phyloP scores from a whole-genome alignment of 768 basidiomycete genomes.

The Lyophyllum atratum region DNA sequence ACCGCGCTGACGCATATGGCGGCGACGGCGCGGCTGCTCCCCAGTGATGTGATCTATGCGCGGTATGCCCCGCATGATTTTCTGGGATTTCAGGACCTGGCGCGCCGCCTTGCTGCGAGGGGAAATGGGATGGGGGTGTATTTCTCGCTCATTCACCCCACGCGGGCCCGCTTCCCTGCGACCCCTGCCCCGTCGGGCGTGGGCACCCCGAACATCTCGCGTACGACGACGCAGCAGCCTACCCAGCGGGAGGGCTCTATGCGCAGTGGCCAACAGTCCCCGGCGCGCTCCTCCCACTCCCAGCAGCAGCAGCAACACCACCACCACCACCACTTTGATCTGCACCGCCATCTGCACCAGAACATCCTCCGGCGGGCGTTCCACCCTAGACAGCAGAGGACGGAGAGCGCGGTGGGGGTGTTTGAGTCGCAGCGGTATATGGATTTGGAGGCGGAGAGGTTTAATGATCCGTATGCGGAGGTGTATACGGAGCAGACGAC shows the following conservation, averaged over 20 bases:
- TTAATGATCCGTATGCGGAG: constrained; percentile 50
- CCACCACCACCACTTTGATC: constrained; percentile 24
- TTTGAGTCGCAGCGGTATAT: constrained; percentile 75
- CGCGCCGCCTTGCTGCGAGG: constrained; percentile 53
- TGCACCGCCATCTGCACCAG: constrained; percentile 35
- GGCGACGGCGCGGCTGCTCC: constrained; percentile 52
- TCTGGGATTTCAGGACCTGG: constrained; percentile 45
- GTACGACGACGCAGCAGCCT: background rate
- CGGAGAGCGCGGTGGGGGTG: constrained; percentile 65
- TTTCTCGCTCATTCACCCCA: constrained; percentile 64
- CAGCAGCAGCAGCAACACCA: constrained; percentile 23
- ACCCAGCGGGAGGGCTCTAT: no score
- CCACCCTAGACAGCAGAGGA: constrained; percentile 35
- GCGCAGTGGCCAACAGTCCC: no score
- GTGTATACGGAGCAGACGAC: constrained; percentile 43
- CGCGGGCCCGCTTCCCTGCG: constrained; percentile 54
- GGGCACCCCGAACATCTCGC: constrained; percentile 25
- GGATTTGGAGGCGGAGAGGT: constrained; percentile 59
- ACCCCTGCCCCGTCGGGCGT: constrained; percentile 43
- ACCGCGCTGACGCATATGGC: constrained; percentile 52
- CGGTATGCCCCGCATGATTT: constrained; percentile 64
- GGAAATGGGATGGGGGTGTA: constrained; percentile 66
- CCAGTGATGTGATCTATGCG: constrained; percentile 59
- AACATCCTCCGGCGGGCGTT: constrained; percentile 39
- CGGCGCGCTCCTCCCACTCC: constrained; percentile 8